Evolutionary conservation across 163 green algal genomes (phyloP), one percentile per base, ranked within the genome.

Genomic region (Chloromonas sp.): DNA sequence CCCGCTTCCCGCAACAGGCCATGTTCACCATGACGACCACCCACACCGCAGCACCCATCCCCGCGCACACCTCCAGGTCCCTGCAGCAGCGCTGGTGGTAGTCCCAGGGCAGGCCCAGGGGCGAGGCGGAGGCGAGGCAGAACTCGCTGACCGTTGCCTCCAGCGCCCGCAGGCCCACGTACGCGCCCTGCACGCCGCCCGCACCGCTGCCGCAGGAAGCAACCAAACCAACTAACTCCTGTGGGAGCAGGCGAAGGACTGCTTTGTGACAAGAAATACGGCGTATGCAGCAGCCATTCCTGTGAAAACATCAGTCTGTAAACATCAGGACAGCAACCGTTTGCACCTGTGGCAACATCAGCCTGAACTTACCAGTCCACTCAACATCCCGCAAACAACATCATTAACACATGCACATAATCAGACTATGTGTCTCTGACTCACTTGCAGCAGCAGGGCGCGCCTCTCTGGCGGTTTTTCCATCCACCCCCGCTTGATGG

Each of bases 81-180:
- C 84, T 83, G 78, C 91, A 87, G 86, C 91, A 95, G 57, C 62
- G 81, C 82, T 94, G 90, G 78, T 96, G 92, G 77, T 91, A 92
- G 36, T 93, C 93, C 92, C 92, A 95, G 5, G 89, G 88, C 77
- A 96, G 83, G 1, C 92, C 92, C 87, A 97, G 87, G 1, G 88
- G 80, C 70, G 77, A 89, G 58, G 93, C 89, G 0, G 88, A 94
- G 61, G 86, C 71, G 1, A 92, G 88, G 0, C 84, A 85, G 81
- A 96, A 97, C 87, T 97, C 92, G 0, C 83, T 82, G 58, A 97
- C 91, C 1, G 95, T 71, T 0, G 92, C 88, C 71, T 91, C 84
- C 82, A 96, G 87, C 71, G 95, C 79, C 83, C 95, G 84, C 86
- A 96, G 80, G 1, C 90, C 86, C 13, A 8, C 61, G 81, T 58